Percentiles rank a stretch among this genome's conserved stretches.
Conservation (phyloP, 805 yeast species). For the Saturnispora gosingensis region DNA sequence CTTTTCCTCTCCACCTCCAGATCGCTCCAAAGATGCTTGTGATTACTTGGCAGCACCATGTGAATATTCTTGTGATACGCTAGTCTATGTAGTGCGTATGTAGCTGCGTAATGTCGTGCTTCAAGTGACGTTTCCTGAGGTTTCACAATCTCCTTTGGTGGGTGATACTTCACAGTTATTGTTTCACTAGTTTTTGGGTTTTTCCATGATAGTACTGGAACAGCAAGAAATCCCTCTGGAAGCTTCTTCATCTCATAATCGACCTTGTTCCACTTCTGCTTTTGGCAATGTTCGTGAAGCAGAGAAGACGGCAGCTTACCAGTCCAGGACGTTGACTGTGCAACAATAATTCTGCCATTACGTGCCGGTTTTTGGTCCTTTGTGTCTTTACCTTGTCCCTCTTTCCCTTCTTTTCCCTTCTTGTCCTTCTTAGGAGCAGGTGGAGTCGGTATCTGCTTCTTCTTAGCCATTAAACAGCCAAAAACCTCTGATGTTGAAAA, state of each 20-base stretch:
- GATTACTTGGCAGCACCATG: slow-evolving; percentile 79
- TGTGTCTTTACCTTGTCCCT: neutral
- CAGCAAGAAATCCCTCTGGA: slow-evolving; percentile 50
- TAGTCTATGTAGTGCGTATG: slow-evolving; percentile 73
- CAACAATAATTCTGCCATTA: slow-evolving; percentile 38
- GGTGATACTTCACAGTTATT: slow-evolving; percentile 47
- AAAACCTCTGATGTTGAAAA: neutral
- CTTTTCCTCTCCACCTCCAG: slow-evolving; percentile 53
- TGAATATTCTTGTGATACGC: slow-evolving; percentile 75
- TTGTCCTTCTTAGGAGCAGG: slow-evolving; percentile 11
- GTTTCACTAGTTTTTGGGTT: slow-evolving; percentile 76
- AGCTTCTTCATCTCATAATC: slow-evolving; percentile 56
- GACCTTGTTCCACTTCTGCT: slow-evolving; percentile 82
- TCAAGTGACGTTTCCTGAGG: slow-evolving; percentile 79
- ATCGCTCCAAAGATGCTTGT: slow-evolving; percentile 67
- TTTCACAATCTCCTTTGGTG: slow-evolving; percentile 39
- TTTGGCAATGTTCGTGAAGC: slow-evolving; percentile 80
- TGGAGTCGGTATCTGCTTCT: slow-evolving; percentile 6
- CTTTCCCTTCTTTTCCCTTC: slow-evolving; percentile 9
- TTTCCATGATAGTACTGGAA: slow-evolving; percentile 55
- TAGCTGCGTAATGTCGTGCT: slow-evolving; percentile 86
- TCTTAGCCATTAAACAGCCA: slow-evolving; percentile 15
- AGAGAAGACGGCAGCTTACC: slow-evolving; percentile 87
- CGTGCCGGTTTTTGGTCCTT: slow-evolving; percentile 9
- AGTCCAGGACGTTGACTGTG: slow-evolving; percentile 78